Base-by-base conservation (phyloP, 1,284 basidiomycete species). In the Mycosarcoma mackinlayi region DNA sequence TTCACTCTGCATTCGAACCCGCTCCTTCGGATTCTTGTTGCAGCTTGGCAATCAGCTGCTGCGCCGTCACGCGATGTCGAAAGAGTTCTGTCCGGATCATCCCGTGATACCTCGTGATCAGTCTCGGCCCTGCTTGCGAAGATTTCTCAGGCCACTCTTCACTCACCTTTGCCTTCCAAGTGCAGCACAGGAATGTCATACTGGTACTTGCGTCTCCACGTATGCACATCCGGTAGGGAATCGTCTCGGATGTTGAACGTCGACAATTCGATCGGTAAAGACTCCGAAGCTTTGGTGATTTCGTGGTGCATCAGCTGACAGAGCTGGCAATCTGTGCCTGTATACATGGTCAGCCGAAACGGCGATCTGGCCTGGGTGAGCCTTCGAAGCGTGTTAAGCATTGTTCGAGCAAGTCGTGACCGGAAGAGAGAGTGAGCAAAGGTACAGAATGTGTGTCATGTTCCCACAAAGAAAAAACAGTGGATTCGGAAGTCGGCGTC, bases 151-250 rank as follows among this genome's bases (percentile, higher is more conserved):
- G 19, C 4, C 30, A 31, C 3, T 13, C 16, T 1, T 8, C 4
- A 44, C 69, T 56, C 37, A 68, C 69, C 69, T 54, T 46, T 25
- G 7, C 53, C 56, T 13, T 57, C 39, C 9, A 79, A 31, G 51
- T 80, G 78, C 18, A 80, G 45, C 13, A 80, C 78, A 9, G 78
- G 78, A 25, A 80, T 80, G 42, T 80, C 80, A 51, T 81, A 82
- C 64, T 81, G 80, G 48, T 82, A 82, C 60, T 62, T 67, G 48
- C 80, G 63, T 30, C 80, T 63, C 78, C 79, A 82, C n/a, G 60
- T 38, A 6, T 68, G 45, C 5, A 76, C 73, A 18, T 81, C 61
- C 0, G 66, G 47, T 35, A 72, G 37, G 8, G 53, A 31, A 30
- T 78, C 73, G 56, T 82, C 79, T 25, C 78, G 66, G 38, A 82